phyloP scores from a whole-genome alignment of 805 yeast genomes.

The Dipodascus albidus region DNA sequence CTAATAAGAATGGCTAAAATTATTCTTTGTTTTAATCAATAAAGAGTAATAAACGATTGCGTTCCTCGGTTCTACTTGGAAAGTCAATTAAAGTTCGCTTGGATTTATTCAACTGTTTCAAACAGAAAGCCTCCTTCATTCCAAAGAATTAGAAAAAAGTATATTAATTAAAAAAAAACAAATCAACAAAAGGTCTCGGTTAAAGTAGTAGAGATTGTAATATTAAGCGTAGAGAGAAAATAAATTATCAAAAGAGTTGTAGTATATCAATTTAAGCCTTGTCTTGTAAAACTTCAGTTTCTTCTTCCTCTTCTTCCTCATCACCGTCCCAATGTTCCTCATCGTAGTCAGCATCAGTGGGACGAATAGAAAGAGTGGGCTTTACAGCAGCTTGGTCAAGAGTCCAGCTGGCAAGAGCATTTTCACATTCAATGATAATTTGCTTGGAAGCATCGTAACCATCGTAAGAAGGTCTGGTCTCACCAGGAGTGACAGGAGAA shows the following conservation, averaged over 20 bases:
- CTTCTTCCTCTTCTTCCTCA: constrained; percentile 1
- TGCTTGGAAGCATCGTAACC: constrained; percentile 98
- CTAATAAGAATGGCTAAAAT: too few species aligned
- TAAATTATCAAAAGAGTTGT: not conserved
- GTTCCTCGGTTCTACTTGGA: too few species aligned
- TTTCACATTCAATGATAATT: constrained; percentile 93
- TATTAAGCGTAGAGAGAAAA: not conserved
- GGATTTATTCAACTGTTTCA: too few species aligned
- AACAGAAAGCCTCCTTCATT: not conserved
- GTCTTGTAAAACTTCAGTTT: not conserved
- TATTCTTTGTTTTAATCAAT: too few species aligned
- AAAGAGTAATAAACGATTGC: too few species aligned
- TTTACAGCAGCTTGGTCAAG: constrained; percentile 89
- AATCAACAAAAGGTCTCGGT: not conserved
- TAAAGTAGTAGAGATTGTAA: not conserved
- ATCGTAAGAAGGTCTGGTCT: constrained; percentile 95
- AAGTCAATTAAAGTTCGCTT: too few species aligned
- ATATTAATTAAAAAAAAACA: too few species aligned
- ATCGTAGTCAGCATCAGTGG: constrained; percentile 28
- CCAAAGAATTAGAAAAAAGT: not conserved
- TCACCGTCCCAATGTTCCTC: not conserved
- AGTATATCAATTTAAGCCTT: constrained; percentile 1
- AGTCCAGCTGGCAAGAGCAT: constrained; percentile 93
- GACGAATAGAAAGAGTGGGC: constrained; percentile 82
- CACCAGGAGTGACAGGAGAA: constrained; percentile 97